phyloP scores from a whole-genome alignment of 2,329 filamentous ascomycete species.

The Meredithiella fracta region DNA sequence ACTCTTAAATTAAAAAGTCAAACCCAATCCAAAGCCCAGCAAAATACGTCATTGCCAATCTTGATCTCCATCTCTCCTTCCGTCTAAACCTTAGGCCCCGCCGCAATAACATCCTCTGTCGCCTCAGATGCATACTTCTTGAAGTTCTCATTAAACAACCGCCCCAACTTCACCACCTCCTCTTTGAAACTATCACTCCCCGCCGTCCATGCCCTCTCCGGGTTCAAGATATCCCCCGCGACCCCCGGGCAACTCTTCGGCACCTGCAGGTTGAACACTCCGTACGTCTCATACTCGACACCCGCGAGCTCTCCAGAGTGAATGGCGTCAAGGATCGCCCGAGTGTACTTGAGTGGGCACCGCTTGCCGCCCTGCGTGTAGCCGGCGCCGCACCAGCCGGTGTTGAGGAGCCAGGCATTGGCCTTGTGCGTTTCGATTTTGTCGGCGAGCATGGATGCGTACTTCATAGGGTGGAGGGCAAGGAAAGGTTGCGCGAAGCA shows the following conservation, averaged over 20 bases:
- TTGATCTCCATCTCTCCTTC: conserved; percentile 2
- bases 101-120: conserved; percentile 59
- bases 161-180: conserved; percentile 81
- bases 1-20: no score
- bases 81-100: conserved; percentile 29
- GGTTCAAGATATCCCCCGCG: conserved; percentile 84
- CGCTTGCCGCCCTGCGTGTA: conserved; percentile 85
- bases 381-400: conserved; percentile 88
- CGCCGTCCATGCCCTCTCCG: conserved; percentile 78
- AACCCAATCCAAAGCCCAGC: conserved; percentile 8
- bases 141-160: conserved; percentile 92
- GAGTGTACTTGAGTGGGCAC: conserved; percentile 96
- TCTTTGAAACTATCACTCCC: conserved; percentile 64
- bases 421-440: conserved; percentile 93
- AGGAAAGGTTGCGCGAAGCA: conserved; percentile 99
- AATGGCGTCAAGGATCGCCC: conserved; percentile 90
- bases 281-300: conserved; percentile 85
- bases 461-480: conserved; percentile 96
- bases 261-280: conserved; percentile 92
- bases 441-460: conserved; percentile 94
- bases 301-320: conserved; percentile 92
- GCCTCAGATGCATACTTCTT: conserved; percentile 83
- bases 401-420: conserved; percentile 98
- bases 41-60: conserved; percentile 1
- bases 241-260: conserved; percentile 82